Percentiles rank a stretch among this genome's conserved stretches.
phyloP scores from a whole-genome alignment of 2,329 filamentous ascomycete species.

The Diplodia mutila region DNA sequence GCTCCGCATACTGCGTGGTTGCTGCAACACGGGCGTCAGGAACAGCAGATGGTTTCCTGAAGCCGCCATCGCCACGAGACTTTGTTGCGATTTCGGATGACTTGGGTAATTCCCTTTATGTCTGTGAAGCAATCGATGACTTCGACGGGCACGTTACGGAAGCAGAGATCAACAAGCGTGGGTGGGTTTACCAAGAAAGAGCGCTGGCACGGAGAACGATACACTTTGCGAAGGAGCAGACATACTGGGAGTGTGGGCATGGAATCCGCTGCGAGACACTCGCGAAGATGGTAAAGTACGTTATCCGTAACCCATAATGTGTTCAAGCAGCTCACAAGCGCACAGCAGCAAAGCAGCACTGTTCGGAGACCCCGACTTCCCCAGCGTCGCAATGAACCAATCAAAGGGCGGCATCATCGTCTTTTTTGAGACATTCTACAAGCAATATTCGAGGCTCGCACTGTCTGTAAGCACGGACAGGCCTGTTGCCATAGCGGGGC shows the following conservation, averaged over 20 bases:
- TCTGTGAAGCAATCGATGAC: slow-evolving; percentile 32
- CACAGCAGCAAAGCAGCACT: background rate
- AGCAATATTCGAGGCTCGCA: background rate
- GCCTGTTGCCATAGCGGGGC: slow-evolving; percentile 38
- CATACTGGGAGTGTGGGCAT: slow-evolving; percentile 36
- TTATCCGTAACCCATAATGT: slow-evolving; percentile 25
- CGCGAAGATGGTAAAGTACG: slow-evolving; percentile 31
- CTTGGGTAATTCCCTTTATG: slow-evolving; percentile 13
- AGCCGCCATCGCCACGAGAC: background rate
- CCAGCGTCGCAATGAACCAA: background rate
- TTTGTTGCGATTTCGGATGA: background rate
- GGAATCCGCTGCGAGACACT: slow-evolving; percentile 32
- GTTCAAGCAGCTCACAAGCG: background rate
- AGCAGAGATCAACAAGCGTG: slow-evolving; percentile 31
- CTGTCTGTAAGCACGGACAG: slow-evolving; percentile 31
- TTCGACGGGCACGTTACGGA: slow-evolving; percentile 32
- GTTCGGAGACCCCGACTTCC: background rate
- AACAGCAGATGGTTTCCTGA: background rate
- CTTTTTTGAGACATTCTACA: background rate
- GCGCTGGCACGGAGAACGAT: slow-evolving; percentile 35
- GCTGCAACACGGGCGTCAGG: slow-evolving; percentile 21
- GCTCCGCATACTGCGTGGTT: slow-evolving; percentile 18
- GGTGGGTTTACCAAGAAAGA: slow-evolving; percentile 37
- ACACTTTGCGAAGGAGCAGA: slow-evolving; percentile 35
- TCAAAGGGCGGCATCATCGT: background rate